Conservation (phyloP, 1,139 yeast species). For the Petasospora fabianii region DNA sequence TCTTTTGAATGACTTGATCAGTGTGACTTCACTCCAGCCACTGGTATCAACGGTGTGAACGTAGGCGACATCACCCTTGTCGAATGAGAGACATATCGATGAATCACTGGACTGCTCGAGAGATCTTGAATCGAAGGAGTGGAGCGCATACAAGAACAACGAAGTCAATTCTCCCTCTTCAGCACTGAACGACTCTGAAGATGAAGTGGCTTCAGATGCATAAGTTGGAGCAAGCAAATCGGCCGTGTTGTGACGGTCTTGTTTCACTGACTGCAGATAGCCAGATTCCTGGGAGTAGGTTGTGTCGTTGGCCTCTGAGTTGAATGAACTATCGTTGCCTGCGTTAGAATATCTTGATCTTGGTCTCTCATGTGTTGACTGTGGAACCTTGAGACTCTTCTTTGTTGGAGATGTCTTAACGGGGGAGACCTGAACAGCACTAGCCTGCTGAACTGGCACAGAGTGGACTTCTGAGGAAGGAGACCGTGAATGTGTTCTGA, state of each 20-base stretch:
- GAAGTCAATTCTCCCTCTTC: conserved; percentile 30
- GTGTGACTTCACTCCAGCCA: conserved; percentile 97
- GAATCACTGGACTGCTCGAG: conserved; percentile 64
- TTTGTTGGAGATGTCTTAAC: conserved; percentile 4
- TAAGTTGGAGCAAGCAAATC: conserved; percentile 5
- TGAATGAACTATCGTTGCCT: conserved; percentile 11
- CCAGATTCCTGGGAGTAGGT: conserved; percentile 21
- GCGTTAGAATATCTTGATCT: conserved; percentile 8
- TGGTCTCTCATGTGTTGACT: conserved; percentile 1
- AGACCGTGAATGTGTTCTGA: no score
- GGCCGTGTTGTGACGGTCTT: conserved; percentile 13
- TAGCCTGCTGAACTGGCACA: conserved; percentile 1
- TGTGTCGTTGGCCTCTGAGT: conserved; percentile 17
- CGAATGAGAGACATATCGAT: conserved; percentile 80
- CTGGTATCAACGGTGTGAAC: conserved; percentile 87
- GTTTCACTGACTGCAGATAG: conserved; percentile 12
- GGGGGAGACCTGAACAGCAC: conserved; percentile 3
- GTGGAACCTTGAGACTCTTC: not conserved
- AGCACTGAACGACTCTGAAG: conserved; percentile 1
- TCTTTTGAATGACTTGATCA: conserved; percentile 63
- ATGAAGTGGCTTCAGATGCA: not conserved
- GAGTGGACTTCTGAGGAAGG: not conserved
- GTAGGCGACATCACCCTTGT: conserved; percentile 75
- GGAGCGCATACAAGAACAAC: conserved; percentile 52
- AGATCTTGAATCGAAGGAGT: conserved; percentile 70